Conservation (phyloP, 2,329 filamentous ascomycete species). For the Aspergillus awamori region DNA sequence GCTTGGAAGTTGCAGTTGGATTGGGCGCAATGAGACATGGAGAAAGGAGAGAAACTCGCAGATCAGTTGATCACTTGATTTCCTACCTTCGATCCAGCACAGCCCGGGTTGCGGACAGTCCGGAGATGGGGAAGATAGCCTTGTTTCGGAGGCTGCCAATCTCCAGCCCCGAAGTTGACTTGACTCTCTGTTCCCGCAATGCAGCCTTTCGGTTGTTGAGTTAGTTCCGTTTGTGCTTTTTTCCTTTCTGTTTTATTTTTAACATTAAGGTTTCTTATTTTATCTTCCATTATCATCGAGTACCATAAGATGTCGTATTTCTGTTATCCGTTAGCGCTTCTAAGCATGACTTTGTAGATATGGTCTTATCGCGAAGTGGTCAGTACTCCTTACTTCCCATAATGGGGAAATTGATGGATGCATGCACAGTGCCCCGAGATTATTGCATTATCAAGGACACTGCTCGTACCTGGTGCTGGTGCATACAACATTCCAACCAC, state of each 20-base stretch:
- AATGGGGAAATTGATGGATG: background rate
- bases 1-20: background rate
- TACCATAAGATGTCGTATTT: background rate
- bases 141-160: slow-evolving; percentile 3
- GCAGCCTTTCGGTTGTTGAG: background rate
- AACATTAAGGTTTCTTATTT: background rate
- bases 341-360: too few relatives aligned
- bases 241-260: background rate
- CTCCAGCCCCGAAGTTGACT: background rate
- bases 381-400: background rate
- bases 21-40: slow-evolving; percentile 2
- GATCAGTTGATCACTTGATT: slow-evolving; percentile 6
- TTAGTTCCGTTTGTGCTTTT: background rate
- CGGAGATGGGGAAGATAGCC: background rate
- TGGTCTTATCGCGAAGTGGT: background rate
- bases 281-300: background rate
- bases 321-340: background rate
- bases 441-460: background rate
- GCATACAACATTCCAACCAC: slow-evolving; percentile 1
- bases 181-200: background rate
- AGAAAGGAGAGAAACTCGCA: background rate
- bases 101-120: background rate
- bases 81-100: background rate
- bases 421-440: background rate
- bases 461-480: background rate